phyloP scores from a whole-genome alignment of 2,329 filamentous ascomycete genomes.

The Aspergillus versicolor region DNA sequence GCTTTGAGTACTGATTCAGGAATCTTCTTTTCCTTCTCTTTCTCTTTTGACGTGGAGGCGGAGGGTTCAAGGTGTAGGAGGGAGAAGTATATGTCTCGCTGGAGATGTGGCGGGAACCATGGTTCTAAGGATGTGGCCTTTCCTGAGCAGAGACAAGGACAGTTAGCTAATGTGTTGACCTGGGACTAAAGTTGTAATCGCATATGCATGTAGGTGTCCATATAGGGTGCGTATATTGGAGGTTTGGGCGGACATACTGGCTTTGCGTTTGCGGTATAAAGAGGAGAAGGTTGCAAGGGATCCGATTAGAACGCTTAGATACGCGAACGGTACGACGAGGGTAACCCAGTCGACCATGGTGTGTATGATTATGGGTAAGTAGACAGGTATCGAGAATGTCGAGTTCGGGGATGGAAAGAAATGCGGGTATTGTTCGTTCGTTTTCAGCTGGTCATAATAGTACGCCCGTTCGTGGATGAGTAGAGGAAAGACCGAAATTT shows the following conservation, averaged over 20 bases:
- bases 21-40: slow-evolving; percentile 64
- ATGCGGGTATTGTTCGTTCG: not conserved
- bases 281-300: slow-evolving; percentile 89
- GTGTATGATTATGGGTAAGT: slow-evolving; percentile 16
- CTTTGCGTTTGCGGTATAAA: slow-evolving; percentile 90
- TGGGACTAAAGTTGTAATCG: not conserved
- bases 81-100: slow-evolving; percentile 92
- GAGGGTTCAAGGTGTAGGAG: slow-evolving; percentile 71
- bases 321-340: slow-evolving; percentile 83
- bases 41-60: slow-evolving; percentile 34
- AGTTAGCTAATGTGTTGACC: not conserved
- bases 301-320: slow-evolving; percentile 81
- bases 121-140: slow-evolving; percentile 83
- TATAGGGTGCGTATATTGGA: no score
- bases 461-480: not conserved
- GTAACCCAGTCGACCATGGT: slow-evolving; percentile 72
- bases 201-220: not conserved
- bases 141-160: slow-evolving; percentile 47
- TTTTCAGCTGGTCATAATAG: slow-evolving; percentile 11
- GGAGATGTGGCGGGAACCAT: slow-evolving; percentile 89
- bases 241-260: slow-evolving; percentile 54
- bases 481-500: not conserved
- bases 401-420: not conserved
- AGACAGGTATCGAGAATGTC: not conserved
- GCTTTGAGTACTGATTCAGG: slow-evolving; percentile 86